Base-by-base conservation (phyloP, 345 rosid species). In the Draba incana region DNA sequence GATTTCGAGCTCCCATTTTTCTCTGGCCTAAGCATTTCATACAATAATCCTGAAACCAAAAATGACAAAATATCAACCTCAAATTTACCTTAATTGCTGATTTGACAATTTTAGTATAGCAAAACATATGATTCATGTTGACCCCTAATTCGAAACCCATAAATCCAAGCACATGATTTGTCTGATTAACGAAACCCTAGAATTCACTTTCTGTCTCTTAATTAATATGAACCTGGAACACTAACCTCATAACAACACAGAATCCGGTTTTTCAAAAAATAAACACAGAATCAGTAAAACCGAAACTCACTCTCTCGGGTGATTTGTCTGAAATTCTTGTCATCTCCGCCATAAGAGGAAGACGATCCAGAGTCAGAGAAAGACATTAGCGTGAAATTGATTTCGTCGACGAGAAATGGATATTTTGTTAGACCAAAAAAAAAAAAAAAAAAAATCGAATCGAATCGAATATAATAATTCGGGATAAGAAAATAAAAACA, bases 351-450 rank as follows among this genome's bases (percentile, higher is more conserved):
- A 63, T 68, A 57, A 14, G 79, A 76, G 51, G 83, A n/a, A n/a
- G n/a, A 86, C 24, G 98, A 84, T 75, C 92, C 96, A 47, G 94
- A 88, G 77, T 93, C 97, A 38, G 97, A 93, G 83, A 79, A 80
- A 56, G 96, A 90, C 97, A 93, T 90, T 57, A 60, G 53, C 11
- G 8, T 16, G 62, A 8, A 68, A 58, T 25, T 46, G 48, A 64
- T 12, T 6, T 5, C 37, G 6, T 57, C 46, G 60, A 42, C 5
- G 52, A 10, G 41, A 70, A 10, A 20, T 3, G 31, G 33, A 10
- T 66, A 11, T n/a, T 51, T 30, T 9, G 27, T 41, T n/a, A 27
- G 12, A 52, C 1, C 43, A 12, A 33, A 23, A 3, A 28, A 23
- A 0, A 6, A 38, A 1, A 25, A 12, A 39, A 4, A 27, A 0